Evolutionary conservation across 768 basidiomycete genomes (phyloP).

Genomic region (Obba rivulosa): DNA sequence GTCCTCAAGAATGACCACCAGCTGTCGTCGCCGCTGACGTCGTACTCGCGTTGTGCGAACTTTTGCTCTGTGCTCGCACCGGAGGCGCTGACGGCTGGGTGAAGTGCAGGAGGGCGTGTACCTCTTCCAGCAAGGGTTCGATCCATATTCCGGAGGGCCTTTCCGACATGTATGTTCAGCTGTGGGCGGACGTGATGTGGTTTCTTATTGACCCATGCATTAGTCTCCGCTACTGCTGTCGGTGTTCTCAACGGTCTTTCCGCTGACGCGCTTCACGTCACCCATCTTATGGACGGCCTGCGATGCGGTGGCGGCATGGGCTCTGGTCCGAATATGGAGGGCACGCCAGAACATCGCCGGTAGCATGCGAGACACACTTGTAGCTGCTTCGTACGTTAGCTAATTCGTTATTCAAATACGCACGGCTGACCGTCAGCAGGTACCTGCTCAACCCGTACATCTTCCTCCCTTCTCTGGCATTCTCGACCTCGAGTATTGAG

Average conservation of each 20-base stretch:
- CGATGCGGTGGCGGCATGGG: conserved; percentile 66
- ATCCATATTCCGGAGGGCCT: conserved; percentile 83
- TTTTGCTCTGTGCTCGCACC: neutral
- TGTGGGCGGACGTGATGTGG: neutral
- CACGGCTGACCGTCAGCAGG: conserved; percentile 33
- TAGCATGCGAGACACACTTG: conserved; percentile 50
- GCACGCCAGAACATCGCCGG: conserved; percentile 46
- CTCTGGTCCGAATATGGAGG: conserved; percentile 64
- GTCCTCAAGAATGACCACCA: conserved; percentile 65
- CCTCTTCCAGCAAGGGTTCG: conserved; percentile 67
- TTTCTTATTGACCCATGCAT: neutral
- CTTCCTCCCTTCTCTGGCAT: conserved; percentile 70
- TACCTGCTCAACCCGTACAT: conserved; percentile 90
- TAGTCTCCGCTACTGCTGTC: conserved; percentile 82
- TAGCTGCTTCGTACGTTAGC: conserved; percentile 63
- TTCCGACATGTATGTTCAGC: conserved; percentile 73
- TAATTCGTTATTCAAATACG: neutral
- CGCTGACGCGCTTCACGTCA: conserved; percentile 40
- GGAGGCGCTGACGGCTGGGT: neutral
- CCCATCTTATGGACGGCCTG: conserved; percentile 65
- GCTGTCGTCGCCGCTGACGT: conserved; percentile 76
- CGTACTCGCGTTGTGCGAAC: conserved; percentile 67
- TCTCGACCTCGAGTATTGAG: conserved; percentile 80
- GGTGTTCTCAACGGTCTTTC: conserved; percentile 67
- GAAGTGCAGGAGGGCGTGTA: conserved; percentile 89